These are phyloP conservation scores for Helminthosporium solani DNA, from an alignment of 2,329 filamentous ascomycete species.

Conservation along the genomic window DNA sequence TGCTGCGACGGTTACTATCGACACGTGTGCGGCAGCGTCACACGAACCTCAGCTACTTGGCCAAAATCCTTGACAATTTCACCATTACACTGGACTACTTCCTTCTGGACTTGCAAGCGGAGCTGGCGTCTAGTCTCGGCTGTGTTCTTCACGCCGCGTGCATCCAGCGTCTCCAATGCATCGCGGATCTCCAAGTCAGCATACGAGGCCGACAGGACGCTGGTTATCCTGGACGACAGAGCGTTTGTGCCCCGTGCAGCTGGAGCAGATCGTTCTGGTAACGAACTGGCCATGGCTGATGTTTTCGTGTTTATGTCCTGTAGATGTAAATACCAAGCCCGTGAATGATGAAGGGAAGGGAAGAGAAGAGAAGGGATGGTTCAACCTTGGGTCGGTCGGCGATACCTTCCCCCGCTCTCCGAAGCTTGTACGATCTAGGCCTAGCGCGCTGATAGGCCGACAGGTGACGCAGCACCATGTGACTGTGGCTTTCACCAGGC, in stretches of 20 bases:
- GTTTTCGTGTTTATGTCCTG: not conserved
- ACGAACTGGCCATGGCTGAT: slow-evolving; percentile 27
- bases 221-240: slow-evolving; percentile 77
- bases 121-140: slow-evolving; percentile 76
- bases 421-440: slow-evolving; percentile 6
- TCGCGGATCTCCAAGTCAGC: slow-evolving; percentile 89
- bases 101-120: slow-evolving; percentile 80
- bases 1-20: slow-evolving; percentile 58
- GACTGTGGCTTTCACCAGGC: slow-evolving; percentile 22
- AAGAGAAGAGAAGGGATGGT: no score
- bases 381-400: slow-evolving; percentile 9
- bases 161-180: slow-evolving; percentile 75
- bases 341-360: no score
- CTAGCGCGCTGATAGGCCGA: slow-evolving; percentile 10
- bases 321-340: no score
- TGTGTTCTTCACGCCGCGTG: slow-evolving; percentile 69
- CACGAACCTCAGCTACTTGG: slow-evolving; percentile 74
- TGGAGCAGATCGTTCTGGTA: slow-evolving; percentile 32
- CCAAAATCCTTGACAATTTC: slow-evolving; percentile 87
- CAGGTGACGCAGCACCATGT: slow-evolving; percentile 17
- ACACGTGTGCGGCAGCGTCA: not conserved
- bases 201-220: slow-evolving; percentile 87
- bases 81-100: slow-evolving; percentile 90
- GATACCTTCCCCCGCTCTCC: slow-evolving; percentile 8
- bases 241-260: slow-evolving; percentile 56